These are phyloP conservation scores for Arachnomyces sp. DNA, from an alignment of 2,329 filamentous ascomycete species.

Conservation along the genomic window DNA sequence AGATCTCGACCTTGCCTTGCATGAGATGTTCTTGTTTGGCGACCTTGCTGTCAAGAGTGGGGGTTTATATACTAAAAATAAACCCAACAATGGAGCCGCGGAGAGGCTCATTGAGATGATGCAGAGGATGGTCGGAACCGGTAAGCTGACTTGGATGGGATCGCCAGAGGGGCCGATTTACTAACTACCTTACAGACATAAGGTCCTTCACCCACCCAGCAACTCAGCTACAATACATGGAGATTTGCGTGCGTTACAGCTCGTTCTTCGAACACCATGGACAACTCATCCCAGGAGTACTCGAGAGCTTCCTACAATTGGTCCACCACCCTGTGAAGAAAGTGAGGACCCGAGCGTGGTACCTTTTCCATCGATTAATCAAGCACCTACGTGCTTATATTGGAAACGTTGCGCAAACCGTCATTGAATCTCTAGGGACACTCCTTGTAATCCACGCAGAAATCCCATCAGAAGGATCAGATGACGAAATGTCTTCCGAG, in stretches of 20 bases:
- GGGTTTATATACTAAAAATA: constrained; percentile 77
- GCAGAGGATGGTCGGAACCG: constrained; percentile 87
- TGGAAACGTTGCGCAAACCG: constrained; percentile 80
- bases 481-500: constrained; percentile 92
- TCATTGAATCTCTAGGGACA: constrained; percentile 84
- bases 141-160: constrained; percentile 44
- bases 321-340: constrained; percentile 83
- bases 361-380: constrained; percentile 86
- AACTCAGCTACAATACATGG: constrained; percentile 94
- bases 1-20: constrained; percentile 83
- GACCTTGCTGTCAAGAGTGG: constrained; percentile 86
- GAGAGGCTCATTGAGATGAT: constrained; percentile 86
- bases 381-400: constrained; percentile 79
- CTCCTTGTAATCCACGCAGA: constrained; percentile 87
- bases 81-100: constrained; percentile 69
- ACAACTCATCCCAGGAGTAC: constrained; percentile 71
- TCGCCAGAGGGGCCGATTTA: constrained; percentile 8
- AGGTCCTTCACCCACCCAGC: constrained; percentile 81
- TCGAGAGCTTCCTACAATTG: constrained; percentile 85
- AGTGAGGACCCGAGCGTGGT: constrained; percentile 89
- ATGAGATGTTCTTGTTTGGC: constrained; percentile 94
- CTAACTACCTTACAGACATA: constrained; percentile 52
- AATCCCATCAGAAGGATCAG: constrained; percentile 65
- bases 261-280: constrained; percentile 83
- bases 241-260: constrained; percentile 91